Evolutionary conservation across 2,329 filamentous ascomycete genomes (phyloP).

Genomic region (Clonostachys chloroleuca): DNA sequence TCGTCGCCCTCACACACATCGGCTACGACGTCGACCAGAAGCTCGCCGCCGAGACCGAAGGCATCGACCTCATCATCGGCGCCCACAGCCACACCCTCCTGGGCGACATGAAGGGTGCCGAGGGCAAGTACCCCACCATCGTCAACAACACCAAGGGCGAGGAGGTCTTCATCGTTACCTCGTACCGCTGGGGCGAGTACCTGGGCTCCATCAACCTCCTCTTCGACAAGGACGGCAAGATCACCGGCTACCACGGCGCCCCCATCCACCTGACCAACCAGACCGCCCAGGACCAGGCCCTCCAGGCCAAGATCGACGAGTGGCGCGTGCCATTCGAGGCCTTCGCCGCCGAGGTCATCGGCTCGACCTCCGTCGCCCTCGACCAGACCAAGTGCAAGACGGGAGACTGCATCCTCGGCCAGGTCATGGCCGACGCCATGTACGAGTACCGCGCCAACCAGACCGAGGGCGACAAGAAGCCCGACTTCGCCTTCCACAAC

Average conservation of each 20-base stretch:
- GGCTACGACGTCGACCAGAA: slow-evolving; percentile 61
- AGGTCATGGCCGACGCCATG: slow-evolving; percentile 56
- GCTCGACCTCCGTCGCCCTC: slow-evolving; percentile 46
- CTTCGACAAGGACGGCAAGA: slow-evolving; percentile 56
- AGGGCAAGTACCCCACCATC: slow-evolving; percentile 61
- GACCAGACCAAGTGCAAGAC: slow-evolving; percentile 55
- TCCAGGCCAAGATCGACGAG: slow-evolving; percentile 52
- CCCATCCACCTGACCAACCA: slow-evolving; percentile 61
- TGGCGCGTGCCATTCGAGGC: slow-evolving; percentile 60
- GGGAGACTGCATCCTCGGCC: slow-evolving; percentile 53
- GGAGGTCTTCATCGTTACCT: slow-evolving; percentile 65
- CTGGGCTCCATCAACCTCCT: slow-evolving; percentile 64
- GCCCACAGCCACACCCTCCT: slow-evolving; percentile 58
- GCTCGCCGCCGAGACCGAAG: slow-evolving; percentile 54
- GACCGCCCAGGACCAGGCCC: slow-evolving; percentile 48
- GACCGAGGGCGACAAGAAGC: slow-evolving; percentile 26
- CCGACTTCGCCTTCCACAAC: slow-evolving; percentile 58
- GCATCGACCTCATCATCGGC: slow-evolving; percentile 65
- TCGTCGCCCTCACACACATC: slow-evolving; percentile 63
- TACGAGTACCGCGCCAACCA: slow-evolving; percentile 51
- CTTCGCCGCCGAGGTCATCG: slow-evolving; percentile 54
- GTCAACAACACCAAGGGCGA: slow-evolving; percentile 55
- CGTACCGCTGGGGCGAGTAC: slow-evolving; percentile 66
- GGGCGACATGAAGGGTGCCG: slow-evolving; percentile 51
- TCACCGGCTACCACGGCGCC: slow-evolving; percentile 58